A percentile compares a stretch with the other conserved stretches of the same genome.
Evolutionary conservation across 345 rosid genomes (phyloP).

Genomic region (Mallotus nudiflorus): DNA sequence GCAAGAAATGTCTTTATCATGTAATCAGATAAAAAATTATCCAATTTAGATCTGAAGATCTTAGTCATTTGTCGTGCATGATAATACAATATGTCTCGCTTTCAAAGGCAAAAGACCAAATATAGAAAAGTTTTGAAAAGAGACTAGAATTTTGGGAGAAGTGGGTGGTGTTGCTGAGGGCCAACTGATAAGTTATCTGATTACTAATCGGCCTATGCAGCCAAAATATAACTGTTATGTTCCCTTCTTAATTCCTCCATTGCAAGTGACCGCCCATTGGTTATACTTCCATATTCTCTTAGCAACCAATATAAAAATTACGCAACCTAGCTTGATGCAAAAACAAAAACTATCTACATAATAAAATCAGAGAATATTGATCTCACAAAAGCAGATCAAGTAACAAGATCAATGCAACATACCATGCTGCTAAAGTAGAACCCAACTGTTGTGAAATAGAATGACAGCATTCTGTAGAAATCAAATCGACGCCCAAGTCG

Average conservation of each 20-base stretch:
- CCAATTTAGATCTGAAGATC: background rate
- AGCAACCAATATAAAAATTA: background rate
- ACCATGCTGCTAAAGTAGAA: constrained; percentile 98
- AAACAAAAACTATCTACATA: background rate
- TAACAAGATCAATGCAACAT: constrained; percentile 22
- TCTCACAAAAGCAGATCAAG: background rate
- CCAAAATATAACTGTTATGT: background rate
- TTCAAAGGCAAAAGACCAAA: background rate
- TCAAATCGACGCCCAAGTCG: constrained; percentile 89
- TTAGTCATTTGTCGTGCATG: no score
- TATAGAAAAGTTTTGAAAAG: background rate
- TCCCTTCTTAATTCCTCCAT: background rate
- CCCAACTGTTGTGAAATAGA: constrained; percentile 95
- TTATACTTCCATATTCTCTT: no score
- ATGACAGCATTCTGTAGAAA: constrained; percentile 98
- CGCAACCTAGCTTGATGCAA: background rate
- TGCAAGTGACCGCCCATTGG: background rate
- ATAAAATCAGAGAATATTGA: background rate
- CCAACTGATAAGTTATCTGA: background rate
- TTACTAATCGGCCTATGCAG: background rate
- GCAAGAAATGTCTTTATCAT: background rate
- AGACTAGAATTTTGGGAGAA: background rate
- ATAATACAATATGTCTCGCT: background rate
- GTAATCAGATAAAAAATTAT: background rate
- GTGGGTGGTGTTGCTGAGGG: background rate